Base-by-base conservation (phyloP, 495 filamentous ascomycete species). In the Mytilinidion resinicola region DNA sequence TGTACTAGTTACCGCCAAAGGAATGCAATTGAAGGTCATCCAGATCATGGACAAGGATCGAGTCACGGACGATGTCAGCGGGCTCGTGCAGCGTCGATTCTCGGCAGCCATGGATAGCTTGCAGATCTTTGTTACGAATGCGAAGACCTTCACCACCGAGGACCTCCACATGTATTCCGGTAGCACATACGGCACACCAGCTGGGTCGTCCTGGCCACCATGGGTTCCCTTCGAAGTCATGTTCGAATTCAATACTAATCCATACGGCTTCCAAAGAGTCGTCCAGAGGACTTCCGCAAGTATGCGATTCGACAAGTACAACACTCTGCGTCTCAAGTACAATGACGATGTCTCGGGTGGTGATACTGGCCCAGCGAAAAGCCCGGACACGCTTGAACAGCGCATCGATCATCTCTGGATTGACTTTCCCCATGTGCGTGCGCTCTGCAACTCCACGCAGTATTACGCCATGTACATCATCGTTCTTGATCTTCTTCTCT, bases 381-480 rank as follows among this genome's bases (percentile, higher is more conserved):
- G 72, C 6, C 66, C 73, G n/a, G 76, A 82, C 35, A 81, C 81
- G 59, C 68, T 76, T 33, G 92, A 96, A 69, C 84, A 78, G 56
- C 82, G 90, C 39, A 90, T 96, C 75, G 95, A 98, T 66, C 89
- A 93, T 69, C 83, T 98, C 47, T 96, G 89, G 84, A 88, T 98
- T 21, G 90, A 96, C 56, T 98, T 98, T 70, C 93, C 95, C 19
- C 85, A 91, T 57, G 84, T 95, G 56, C 82, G 90, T 47, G 93
- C 91, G 21, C 84, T 95, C 36, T 98, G 93, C 73, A 92, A 97
- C 69, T 98, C 93, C 8, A 81, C 86, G 47, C 91, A 97, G 70
- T 98, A 98, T 71, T 97, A 91, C 68, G 89, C 92, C 0, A 85
- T 97, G 77, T 98, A 96, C 65, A 89, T 96, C 72, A 98, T 98